phyloP scores from a whole-genome alignment of 129 eudicot species.

The Scalesia atractyloides region DNA sequence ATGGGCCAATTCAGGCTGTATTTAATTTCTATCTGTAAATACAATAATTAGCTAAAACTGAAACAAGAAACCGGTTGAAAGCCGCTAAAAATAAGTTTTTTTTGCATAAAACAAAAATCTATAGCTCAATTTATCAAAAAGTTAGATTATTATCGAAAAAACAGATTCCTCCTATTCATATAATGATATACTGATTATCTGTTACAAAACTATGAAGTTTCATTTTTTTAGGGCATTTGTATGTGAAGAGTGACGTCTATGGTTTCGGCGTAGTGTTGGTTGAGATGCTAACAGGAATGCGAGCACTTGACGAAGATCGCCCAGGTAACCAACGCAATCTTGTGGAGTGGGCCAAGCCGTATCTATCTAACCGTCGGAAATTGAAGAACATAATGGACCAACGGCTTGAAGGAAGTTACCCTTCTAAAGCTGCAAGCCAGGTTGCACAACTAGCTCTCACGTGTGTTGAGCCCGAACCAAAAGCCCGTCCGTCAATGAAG shows the following conservation, averaged over 20 bases:
- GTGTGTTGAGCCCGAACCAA: conserved; percentile 4
- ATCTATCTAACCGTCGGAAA: background rate
- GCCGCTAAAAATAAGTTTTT: too few relatives aligned
- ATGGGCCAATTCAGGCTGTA: too few relatives aligned
- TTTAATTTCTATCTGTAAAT: too few relatives aligned
- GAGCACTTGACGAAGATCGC: conserved; percentile 2
- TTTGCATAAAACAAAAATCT: too few relatives aligned
- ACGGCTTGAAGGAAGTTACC: conserved; percentile 2
- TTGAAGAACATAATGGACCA: conserved; percentile 9
- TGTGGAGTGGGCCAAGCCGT: conserved; percentile 9
- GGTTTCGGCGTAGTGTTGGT: conserved; percentile 12
- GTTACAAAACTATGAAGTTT: background rate
- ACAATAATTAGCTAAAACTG: too few relatives aligned
- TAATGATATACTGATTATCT: too few relatives aligned
- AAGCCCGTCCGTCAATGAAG: conserved; percentile 11
- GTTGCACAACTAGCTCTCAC: conserved; percentile 6
- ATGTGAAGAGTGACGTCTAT: conserved; percentile 15
- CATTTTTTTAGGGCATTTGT: conserved; percentile 12
- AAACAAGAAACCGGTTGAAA: too few relatives aligned
- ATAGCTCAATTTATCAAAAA: too few relatives aligned
- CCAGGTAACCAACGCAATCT: background rate
- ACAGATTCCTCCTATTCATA: too few relatives aligned
- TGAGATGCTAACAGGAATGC: conserved; percentile 11
- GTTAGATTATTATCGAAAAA: too few relatives aligned
- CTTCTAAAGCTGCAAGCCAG: conserved; percentile 11